A percentile compares a stretch with the other conserved stretches of the same genome.
These are phyloP conservation scores for Aureobasidium leucospermi DNA, from an alignment of 2,329 filamentous ascomycete genomes.

Conservation along the genomic window DNA sequence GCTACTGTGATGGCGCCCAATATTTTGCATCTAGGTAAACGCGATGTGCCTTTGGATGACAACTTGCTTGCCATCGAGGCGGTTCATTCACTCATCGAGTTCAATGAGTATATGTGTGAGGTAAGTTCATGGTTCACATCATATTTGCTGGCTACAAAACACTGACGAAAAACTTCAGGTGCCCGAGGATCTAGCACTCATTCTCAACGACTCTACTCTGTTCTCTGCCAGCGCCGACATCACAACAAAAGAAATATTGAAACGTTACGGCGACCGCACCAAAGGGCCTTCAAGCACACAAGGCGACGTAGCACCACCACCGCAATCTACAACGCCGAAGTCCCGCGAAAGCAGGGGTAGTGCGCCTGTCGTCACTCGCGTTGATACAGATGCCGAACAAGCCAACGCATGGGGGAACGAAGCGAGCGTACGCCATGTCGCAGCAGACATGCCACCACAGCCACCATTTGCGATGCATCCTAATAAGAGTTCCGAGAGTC, in stretches of 20 bases:
- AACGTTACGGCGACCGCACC: constrained; percentile 78
- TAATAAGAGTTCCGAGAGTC: constrained; percentile 23
- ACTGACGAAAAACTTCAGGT: constrained; percentile 53
- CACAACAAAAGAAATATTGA: constrained; percentile 94
- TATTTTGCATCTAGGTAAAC: constrained; percentile 56
- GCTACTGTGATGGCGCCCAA: constrained; percentile 97
- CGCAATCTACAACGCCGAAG: constrained; percentile 20
- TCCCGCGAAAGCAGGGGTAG: constrained; percentile 32
- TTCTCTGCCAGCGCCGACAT: constrained; percentile 79
- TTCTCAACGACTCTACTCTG: constrained; percentile 74
- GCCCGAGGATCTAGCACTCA: constrained; percentile 80
- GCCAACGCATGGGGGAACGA: constrained; percentile 69
- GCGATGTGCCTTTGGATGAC: constrained; percentile 61
- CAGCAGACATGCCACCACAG: constrained; percentile 23
- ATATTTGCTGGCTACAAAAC: neutral
- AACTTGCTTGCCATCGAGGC: constrained; percentile 92
- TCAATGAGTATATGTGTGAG: constrained; percentile 95
- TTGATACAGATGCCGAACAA: constrained; percentile 79
- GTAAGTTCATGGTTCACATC: constrained; percentile 48
- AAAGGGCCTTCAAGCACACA: constrained; percentile 37
- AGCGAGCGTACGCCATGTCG: constrained; percentile 70
- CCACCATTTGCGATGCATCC: constrained; percentile 24
- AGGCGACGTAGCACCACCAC: constrained; percentile 25
- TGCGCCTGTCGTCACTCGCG: constrained; percentile 55
- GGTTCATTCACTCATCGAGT: constrained; percentile 82